Conservation (phyloP, 345 rosid genomes). For the Eucalyptus marginata region DNA sequence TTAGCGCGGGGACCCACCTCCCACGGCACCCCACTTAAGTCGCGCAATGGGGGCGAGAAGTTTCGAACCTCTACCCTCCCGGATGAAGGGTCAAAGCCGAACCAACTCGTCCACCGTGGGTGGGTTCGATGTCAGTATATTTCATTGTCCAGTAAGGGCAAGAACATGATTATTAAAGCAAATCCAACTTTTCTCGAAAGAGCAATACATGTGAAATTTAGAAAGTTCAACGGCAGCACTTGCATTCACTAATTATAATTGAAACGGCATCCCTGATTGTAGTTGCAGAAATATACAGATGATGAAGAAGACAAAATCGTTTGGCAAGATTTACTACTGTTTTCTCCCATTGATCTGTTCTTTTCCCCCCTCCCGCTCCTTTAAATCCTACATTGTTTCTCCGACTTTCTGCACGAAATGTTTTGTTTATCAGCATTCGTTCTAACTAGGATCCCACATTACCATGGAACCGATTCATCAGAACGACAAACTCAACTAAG, state of each 20-base stretch:
- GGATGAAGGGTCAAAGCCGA: too few species aligned
- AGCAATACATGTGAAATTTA: background rate
- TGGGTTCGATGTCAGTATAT: background rate
- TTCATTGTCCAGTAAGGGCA: background rate
- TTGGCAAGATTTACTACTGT: background rate
- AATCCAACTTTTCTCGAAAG: background rate
- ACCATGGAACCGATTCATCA: background rate
- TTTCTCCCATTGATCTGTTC: background rate
- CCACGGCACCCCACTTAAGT: too few species aligned
- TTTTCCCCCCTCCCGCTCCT: background rate
- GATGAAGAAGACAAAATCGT: background rate
- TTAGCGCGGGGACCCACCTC: too few species aligned
- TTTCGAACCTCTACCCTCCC: too few species aligned
- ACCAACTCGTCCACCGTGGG: too few species aligned
- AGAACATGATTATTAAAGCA: background rate
- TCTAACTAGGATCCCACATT: background rate
- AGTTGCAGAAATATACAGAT: background rate
- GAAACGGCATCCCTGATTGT: background rate
- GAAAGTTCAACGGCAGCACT: background rate
- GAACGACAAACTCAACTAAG: background rate
- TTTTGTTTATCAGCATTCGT: background rate
- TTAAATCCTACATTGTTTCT: background rate
- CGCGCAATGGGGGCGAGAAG: too few species aligned
- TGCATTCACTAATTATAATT: background rate
- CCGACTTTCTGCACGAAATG: background rate